Base-by-base conservation (phyloP, 2,329 filamentous ascomycete genomes). In the Colletotrichum sojae region DNA sequence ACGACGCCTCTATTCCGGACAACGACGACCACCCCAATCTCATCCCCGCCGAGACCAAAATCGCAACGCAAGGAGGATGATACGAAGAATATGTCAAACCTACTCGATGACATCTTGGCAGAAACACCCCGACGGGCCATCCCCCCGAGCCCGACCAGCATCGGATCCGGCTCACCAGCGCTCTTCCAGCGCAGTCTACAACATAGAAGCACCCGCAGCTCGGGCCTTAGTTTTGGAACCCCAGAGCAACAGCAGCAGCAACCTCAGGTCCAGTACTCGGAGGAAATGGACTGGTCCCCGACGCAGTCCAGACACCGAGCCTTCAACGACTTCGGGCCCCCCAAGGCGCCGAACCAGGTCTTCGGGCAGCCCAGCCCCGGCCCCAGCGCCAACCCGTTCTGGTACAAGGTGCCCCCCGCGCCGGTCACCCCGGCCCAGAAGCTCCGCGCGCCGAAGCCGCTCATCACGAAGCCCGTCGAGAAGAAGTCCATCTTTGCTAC, bases 281-380 rank as follows among this genome's bases (percentile, higher is more conserved):
- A 91, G 46, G 86, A 87, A 63, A 94, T 95, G 92, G 92, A 94
- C 75, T 94, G 92, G 89, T 88, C 90, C 2, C 90, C 91, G 0
- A 89, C 89, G 0, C 81, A 83, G 63, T 85, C 85, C n/a, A 81
- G 83, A 56, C 81, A 89, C 69, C 86, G 87, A 61, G 87, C 86
- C 9, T 90, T 90, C 75, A 84, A 82, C 68, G 79, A 84, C 52
- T 78, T 81, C 53, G 78, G 83, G 43, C 73, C 81, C 16, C 77
- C 81, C 49, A 78, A 77, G 59, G 73, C 78, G 68, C 80, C 81
- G 52, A 81, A 83, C 51, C 74, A 81, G 8, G 76, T 80, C 1
- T 88, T 88, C 67, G 82, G 80, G 54, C 81, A 86, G 63, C 77
- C 82, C 1, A 85, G 84, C 0, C 81, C 81, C 16, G 80, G 84